Conservation (phyloP, 129 eudicot species). For the Lonicera japonica region DNA sequence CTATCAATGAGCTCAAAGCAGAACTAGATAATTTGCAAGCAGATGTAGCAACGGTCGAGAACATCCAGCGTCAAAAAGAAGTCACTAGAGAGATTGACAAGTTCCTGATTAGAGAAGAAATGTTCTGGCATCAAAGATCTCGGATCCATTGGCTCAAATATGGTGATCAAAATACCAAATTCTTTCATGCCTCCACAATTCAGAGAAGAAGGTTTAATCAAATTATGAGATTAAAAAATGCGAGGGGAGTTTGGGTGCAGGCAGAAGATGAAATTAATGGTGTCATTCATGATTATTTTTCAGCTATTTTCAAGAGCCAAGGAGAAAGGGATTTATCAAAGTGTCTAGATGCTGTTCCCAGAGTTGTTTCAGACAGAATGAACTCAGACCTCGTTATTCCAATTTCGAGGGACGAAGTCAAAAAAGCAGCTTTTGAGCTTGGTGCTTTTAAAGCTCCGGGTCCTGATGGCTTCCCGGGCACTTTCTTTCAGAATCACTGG, state of each 20-base stretch:
- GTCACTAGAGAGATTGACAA: background rate
- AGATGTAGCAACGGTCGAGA: background rate
- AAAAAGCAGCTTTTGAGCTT: background rate
- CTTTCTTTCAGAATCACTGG: conserved; percentile 3
- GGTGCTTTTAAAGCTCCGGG: conserved; percentile 1
- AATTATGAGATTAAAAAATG: background rate
- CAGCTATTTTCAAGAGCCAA: background rate
- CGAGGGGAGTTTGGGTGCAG: background rate
- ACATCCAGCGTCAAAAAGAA: too few species aligned
- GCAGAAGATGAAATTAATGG: background rate
- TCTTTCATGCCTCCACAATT: conserved; percentile 1
- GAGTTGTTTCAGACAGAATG: background rate
- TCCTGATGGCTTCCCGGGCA: background rate
- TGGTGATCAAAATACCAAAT: conserved; percentile 7
- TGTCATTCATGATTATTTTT: background rate
- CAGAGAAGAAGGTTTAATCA: background rate
- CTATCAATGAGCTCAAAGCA: background rate
- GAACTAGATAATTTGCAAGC: background rate
- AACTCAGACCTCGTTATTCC: background rate
- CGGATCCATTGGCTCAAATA: background rate
- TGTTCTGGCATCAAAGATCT: conserved; percentile 1
- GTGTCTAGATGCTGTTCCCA: background rate
- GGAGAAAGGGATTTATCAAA: background rate
- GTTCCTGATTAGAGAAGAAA: background rate
- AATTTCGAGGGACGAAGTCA: background rate